phyloP scores from a whole-genome alignment of 345 rosid species.

The sweet orange (Citrus sinensis) region DVS_A1.0 CM039168.1:212501-213000 shows the following conservation, averaged over 20 bases:
- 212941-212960: neutral
- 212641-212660: slow-evolving; percentile 57
- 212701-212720: slow-evolving; percentile 78
- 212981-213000: neutral
- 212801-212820: neutral
- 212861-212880: neutral
- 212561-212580: slow-evolving; percentile 69
- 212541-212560: neutral
- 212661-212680: slow-evolving; percentile 69
- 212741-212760: slow-evolving; percentile 89
- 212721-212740: slow-evolving; percentile 74
- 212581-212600: slow-evolving; percentile 81
- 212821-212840: neutral
- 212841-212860: neutral
- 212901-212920: neutral
- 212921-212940: neutral
- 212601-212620: slow-evolving; percentile 73
- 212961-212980: no score
- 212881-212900: neutral
- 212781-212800: neutral
- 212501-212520: neutral
- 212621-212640: slow-evolving; percentile 91
- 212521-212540: neutral
- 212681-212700: slow-evolving; percentile 82
- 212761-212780: slow-evolving; percentile 6